These are phyloP conservation scores for Oryza glumipatula DNA, from an alignment of 176 grass and related monocot genomes.

Conservation along the genomic window DNA sequence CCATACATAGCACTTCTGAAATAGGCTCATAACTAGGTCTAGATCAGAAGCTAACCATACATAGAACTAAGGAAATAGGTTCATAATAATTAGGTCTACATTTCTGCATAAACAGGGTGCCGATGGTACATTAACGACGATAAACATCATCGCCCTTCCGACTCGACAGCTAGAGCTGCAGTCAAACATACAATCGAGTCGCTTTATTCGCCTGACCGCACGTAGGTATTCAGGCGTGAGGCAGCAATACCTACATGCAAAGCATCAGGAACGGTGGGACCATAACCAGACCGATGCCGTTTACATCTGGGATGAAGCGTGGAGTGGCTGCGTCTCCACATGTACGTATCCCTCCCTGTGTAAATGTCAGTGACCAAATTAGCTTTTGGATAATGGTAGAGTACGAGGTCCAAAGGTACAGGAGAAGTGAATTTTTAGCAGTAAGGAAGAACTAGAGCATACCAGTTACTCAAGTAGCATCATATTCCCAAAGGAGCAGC, in stretches of 20 bases:
- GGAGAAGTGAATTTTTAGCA: constrained; percentile 28
- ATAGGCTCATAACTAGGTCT: constrained; percentile 11
- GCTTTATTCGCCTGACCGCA: not conserved
- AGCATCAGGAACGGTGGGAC: constrained; percentile 14
- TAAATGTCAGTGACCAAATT: not conserved
- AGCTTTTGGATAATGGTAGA: constrained; percentile 6
- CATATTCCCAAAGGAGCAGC: constrained; percentile 59
- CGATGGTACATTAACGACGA: not conserved
- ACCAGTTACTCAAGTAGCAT: constrained; percentile 41
- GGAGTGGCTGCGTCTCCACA: not conserved
- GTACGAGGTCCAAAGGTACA: constrained; percentile 13
- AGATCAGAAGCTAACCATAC: too few relatives aligned
- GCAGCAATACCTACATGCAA: not conserved
- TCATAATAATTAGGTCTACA: too few relatives aligned
- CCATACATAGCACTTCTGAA: not conserved
- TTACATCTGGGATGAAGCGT: not conserved
- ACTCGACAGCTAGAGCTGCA: not conserved
- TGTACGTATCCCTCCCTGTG: constrained; percentile 4
- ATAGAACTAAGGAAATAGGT: too few relatives aligned
- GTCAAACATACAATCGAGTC: not conserved
- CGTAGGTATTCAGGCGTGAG: not conserved
- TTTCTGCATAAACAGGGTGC: too few relatives aligned
- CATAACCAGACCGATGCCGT: not conserved
- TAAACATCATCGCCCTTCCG: not conserved
- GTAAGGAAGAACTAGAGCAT: not conserved